phyloP scores from a whole-genome alignment of 2,329 filamentous ascomycete genomes.

The Xylariaceae sp. region DNA sequence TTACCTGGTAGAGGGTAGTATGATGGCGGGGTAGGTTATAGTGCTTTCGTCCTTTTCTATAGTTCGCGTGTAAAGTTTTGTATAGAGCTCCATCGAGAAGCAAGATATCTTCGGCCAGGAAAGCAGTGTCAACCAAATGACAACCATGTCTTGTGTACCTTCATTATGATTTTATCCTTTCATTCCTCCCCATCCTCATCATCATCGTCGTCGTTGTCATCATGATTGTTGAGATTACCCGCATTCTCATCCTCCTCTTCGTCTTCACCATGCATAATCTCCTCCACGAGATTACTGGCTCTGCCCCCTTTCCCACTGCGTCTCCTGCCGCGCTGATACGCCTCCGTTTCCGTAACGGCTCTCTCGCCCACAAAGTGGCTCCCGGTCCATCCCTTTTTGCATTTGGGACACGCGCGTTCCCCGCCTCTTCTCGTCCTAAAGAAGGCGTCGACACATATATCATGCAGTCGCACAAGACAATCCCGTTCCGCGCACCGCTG shows the following conservation, averaged over 20 bases:
- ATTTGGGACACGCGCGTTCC: constrained; percentile 63
- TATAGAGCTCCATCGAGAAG: too few species aligned
- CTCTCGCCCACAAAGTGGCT: constrained; percentile 52
- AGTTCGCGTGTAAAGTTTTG: too few species aligned
- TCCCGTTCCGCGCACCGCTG: constrained; percentile 67
- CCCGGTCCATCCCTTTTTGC: constrained; percentile 48
- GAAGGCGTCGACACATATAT: constrained; percentile 69
- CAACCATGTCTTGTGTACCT: too few species aligned
- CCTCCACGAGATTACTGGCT: constrained; percentile 33
- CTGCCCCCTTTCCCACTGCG: constrained; percentile 31
- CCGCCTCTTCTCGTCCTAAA: constrained; percentile 64
- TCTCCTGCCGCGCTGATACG: constrained; percentile 43
- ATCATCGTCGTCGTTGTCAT: constrained; percentile 28
- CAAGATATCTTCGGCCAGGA: too few species aligned
- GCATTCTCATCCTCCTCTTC: constrained; percentile 27
- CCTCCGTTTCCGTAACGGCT: constrained; percentile 51
- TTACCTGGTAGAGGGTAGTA: too few species aligned
- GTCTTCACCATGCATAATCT: constrained; percentile 30
- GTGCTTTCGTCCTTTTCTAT: too few species aligned
- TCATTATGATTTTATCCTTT: neutral
- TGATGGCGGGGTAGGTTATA: too few species aligned
- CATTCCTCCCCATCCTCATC: constrained; percentile 27
- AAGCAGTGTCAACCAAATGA: too few species aligned
- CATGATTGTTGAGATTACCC: too few species aligned
- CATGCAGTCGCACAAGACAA: constrained; percentile 70